A percentile compares a stretch with the other conserved stretches of the same genome.
Evolutionary conservation across 306 rosid species (phyloP).

Genomic region (Citrullus mucosospermus): DNA sequence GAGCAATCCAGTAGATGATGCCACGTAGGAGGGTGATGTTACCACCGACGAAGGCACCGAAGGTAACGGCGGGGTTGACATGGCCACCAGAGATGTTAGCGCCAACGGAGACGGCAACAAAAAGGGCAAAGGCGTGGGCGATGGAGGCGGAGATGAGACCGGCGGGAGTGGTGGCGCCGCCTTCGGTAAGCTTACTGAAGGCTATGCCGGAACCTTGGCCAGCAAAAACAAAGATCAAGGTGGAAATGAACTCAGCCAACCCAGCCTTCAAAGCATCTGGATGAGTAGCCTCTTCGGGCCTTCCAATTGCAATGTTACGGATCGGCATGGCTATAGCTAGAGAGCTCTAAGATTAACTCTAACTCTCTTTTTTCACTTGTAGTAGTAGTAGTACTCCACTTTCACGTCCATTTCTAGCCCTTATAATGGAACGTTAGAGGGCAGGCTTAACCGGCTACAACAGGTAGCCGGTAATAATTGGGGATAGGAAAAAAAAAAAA

Average conservation of each 20-base stretch:
- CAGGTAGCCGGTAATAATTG: background rate
- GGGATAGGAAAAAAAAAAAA: no score
- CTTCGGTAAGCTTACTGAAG: slow-evolving; percentile 34
- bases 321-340: slow-evolving; percentile 32
- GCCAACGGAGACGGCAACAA: slow-evolving; percentile 44
- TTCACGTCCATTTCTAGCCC: background rate
- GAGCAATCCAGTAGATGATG: slow-evolving; percentile 46
- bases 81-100: slow-evolving; percentile 71
- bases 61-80: slow-evolving; percentile 72
- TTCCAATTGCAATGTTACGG: slow-evolving; percentile 48
- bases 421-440: background rate
- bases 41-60: slow-evolving; percentile 58
- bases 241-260: slow-evolving; percentile 54
- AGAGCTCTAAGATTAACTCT: background rate
- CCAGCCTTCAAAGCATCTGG: slow-evolving; percentile 42
- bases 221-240: slow-evolving; percentile 57
- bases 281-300: slow-evolving; percentile 34
- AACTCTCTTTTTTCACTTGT: background rate
- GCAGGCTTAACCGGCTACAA: background rate
- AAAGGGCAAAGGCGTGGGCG: slow-evolving; percentile 56
- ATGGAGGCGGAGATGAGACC: slow-evolving; percentile 49
- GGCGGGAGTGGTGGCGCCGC: slow-evolving; percentile 33
- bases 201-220: slow-evolving; percentile 54
- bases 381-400: background rate
- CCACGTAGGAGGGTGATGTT: slow-evolving; percentile 48